Base-by-base conservation (phyloP, 768 basidiomycete species). In the Pleurotus citrinopileatus region DNA sequence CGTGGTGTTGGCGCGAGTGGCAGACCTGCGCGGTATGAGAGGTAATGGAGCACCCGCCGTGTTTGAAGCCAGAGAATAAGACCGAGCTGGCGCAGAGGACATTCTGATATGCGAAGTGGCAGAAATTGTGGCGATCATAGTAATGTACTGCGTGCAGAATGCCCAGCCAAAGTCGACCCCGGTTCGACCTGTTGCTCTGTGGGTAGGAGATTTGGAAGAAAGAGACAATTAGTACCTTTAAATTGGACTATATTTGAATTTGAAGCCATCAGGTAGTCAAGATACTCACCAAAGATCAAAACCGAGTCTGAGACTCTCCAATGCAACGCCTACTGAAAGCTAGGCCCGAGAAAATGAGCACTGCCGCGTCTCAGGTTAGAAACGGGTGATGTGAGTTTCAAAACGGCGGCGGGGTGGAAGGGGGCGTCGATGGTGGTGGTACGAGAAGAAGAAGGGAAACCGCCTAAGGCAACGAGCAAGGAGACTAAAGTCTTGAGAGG, bases 41-140 rank as follows among this genome's bases (percentile, higher is more conserved):
- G 86, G 86, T n/a, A 87, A 77, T 52, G 86, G 78, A 6, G 72
- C 71, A 2, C 80, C 77, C 27, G 87, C 83, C 26, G 74, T 67
- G 66, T 84, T 88, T 37, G 81, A 70, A 55, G 70, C 64, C 43
- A 69, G 70, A 43, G 73, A 61, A 56, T 69, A 61, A 27, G 63
- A 61, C 52, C 65, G 63, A 55, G 73, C 64, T 57, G 67, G 67
- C 7, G 65, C 54, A 37, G 71, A 66, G 46, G 69, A 66, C 69
- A 72, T 71, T 61, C 67, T 67, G 25, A 55, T 37, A 54, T 68
- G 66, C 20, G 68, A 62, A 37, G 70, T 68, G 6, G 66, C 55
- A 42, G 71, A 64, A 10, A 73, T 69, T 9, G 77, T 79, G 28
- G 77, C 72, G 59, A 79, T 75, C 77, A 78, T 80, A 59, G 64